Evolutionary conservation across 257 asterid genomes (phyloP).

Genomic region (Penstemon davidsonii): DNA sequence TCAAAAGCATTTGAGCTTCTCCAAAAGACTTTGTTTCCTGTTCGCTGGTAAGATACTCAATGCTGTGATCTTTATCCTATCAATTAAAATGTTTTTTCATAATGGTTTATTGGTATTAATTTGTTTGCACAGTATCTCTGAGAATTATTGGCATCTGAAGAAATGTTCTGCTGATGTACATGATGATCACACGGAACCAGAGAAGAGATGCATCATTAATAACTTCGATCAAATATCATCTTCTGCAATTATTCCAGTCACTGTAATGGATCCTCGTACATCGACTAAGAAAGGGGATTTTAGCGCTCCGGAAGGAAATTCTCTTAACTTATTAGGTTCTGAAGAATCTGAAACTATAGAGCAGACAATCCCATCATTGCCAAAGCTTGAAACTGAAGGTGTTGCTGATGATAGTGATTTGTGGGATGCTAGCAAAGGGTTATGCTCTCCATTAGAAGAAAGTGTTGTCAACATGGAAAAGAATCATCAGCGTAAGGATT

Average conservation of each 20-base stretch:
- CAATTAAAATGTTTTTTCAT: slow-evolving; percentile 18
- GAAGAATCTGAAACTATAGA: slow-evolving; percentile 36
- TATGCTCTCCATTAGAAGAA: slow-evolving; percentile 71
- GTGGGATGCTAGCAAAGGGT: slow-evolving; percentile 64
- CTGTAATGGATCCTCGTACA: slow-evolving; percentile 71
- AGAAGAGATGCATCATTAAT: slow-evolving; percentile 33
- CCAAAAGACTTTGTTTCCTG: slow-evolving; percentile 64
- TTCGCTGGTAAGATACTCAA: slow-evolving; percentile 47
- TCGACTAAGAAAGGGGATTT: slow-evolving; percentile 32
- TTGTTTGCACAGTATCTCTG: slow-evolving; percentile 40
- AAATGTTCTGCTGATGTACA: slow-evolving; percentile 34
- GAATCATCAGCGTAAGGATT: slow-evolving; percentile 52
- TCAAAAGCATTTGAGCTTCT: slow-evolving; percentile 61
- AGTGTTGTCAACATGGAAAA: slow-evolving; percentile 61
- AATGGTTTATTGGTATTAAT: slow-evolving; percentile 20
- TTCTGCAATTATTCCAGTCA: slow-evolving; percentile 52
- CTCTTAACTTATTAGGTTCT: slow-evolving; percentile 25
- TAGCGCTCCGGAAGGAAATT: slow-evolving; percentile 35
- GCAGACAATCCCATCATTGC: slow-evolving; percentile 28
- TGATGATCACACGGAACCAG: slow-evolving; percentile 28
- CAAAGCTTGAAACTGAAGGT: slow-evolving; percentile 35
- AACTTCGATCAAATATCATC: slow-evolving; percentile 39
- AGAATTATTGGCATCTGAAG: slow-evolving; percentile 37
- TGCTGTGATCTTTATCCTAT: slow-evolving; percentile 15
- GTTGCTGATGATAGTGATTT: slow-evolving; percentile 37